phyloP scores from a whole-genome alignment of 1,284 basidiomycete species.

The Sporisorium exsertum region DNA sequence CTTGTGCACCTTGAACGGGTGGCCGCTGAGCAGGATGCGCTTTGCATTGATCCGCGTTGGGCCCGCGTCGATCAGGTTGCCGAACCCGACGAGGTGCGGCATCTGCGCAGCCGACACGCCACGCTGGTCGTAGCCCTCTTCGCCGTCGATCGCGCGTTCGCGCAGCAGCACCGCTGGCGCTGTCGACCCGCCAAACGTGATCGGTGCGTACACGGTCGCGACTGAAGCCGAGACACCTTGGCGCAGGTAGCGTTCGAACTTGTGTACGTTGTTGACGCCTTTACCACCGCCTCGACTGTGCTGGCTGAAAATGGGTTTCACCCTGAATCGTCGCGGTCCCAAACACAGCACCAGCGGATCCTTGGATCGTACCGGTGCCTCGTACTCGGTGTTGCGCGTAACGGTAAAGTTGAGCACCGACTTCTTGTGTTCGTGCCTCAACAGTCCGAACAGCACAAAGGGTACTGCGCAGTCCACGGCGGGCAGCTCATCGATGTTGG shows the following conservation, averaged over 20 bases:
- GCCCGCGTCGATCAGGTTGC: conserved; percentile 81
- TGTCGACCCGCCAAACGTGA: conserved; percentile 80
- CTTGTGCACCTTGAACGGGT: conserved; percentile 97
- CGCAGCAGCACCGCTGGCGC: conserved; percentile 61
- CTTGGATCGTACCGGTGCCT: conserved; percentile 89
- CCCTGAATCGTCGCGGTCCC: conserved; percentile 84
- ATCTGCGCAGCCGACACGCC: conserved; percentile 65
- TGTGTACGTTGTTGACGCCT: conserved; percentile 95
- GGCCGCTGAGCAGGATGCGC: conserved; percentile 90
- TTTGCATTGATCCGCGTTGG: conserved; percentile 93
- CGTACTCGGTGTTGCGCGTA: conserved; percentile 94
- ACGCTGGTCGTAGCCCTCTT: conserved; percentile 63
- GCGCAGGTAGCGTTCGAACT: conserved; percentile 91
- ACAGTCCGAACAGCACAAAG: conserved; percentile 82
- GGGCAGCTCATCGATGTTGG: conserved; percentile 5
- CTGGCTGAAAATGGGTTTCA: conserved; percentile 91
- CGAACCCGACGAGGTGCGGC: conserved; percentile 85
- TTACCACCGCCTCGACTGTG: conserved; percentile 82
- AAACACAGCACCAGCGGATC: conserved; percentile 89
- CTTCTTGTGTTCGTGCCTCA: conserved; percentile 96
- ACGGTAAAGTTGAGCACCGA: conserved; percentile 92
- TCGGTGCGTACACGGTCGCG: conserved; percentile 82
- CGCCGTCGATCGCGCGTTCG: conserved; percentile 47
- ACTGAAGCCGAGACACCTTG: conserved; percentile 79
- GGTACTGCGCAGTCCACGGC: conserved; percentile 71